Evolutionary conservation across 139 green algal species (phyloP), one percentile per base, ranked within the genome.

Genomic region (Coccomyxa sp.): DNA sequence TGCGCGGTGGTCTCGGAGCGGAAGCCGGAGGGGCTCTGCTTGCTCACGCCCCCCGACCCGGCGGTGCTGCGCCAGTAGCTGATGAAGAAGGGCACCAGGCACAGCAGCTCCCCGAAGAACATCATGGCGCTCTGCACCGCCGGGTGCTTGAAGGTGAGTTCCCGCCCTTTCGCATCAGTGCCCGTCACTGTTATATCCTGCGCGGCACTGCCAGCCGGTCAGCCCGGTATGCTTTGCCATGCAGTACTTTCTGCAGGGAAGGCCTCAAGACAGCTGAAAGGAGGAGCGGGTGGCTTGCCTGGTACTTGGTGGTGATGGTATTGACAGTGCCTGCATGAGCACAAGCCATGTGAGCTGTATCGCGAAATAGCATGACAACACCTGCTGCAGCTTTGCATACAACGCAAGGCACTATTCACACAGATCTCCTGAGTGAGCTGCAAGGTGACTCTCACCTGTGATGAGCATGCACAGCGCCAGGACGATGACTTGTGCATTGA

Each of bases 281-380:
- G 0, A 77, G 16, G 74, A 70, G 18, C 1, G 2, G 50, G 7
- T 41, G 8, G 10, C 79, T 40, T 38, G 88, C 92, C 85, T 96
- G 91, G 29, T 91, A 90, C 74, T 97, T 97, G 6, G 86, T 95
- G 35, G 85, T 84, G 0, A 97, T 91, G 0, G 93, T 97, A 82
- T 96, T 97, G 54, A 97, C 86, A 8, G 84, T 88, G 18, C 93
- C 93, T 35, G 88, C 89, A 6, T 92, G n/a, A n/a, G n/a, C 29
- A 0, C 93, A 86, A 85, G 91, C 92, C 37, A 64, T 74, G 0
- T 78, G 36, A 4, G 86, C 81, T n/a, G 89, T 76, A 7, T 14
- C 73, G 16, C 1, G 14, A 55, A 68, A 39, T 27, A 77, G 38
- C 8, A 77, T 18, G 38, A 10, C 50, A 64, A 58, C 44, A 14